Evolutionary conservation across 805 yeast species (phyloP).

Genomic region (Saccharomycopsis fermentans): DNA sequence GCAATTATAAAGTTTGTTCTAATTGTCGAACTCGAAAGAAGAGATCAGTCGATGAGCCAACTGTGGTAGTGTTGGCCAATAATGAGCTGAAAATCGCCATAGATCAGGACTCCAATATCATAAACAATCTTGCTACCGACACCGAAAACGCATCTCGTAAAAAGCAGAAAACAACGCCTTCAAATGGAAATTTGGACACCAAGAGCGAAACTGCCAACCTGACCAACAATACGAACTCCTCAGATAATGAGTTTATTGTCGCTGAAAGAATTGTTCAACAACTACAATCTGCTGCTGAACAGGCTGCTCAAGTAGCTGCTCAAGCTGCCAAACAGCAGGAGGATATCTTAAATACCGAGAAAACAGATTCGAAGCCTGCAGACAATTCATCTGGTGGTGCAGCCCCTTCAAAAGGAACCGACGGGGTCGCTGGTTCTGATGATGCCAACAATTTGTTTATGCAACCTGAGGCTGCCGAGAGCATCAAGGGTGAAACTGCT

Average conservation of each 20-base stretch:
- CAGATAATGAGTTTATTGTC: not conserved
- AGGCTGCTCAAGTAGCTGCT: slow-evolving; percentile 5
- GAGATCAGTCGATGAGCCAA: slow-evolving; percentile 17
- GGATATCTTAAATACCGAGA: slow-evolving; percentile 9
- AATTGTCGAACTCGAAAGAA: slow-evolving; percentile 46
- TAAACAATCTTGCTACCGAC: slow-evolving; percentile 1
- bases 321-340: slow-evolving; percentile 7
- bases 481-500: not conserved
- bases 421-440: not conserved
- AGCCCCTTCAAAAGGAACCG: not conserved
- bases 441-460: slow-evolving; percentile 17
- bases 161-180: slow-evolving; percentile 13
- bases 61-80: not conserved
- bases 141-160: slow-evolving; percentile 13
- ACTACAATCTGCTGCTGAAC: slow-evolving; percentile 14
- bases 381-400: not conserved
- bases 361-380: not conserved
- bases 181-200: slow-evolving; percentile 17
- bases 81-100: slow-evolving; percentile 1
- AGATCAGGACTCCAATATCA: not conserved
- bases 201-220: not conserved
- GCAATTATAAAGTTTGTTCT: slow-evolving; percentile 46
- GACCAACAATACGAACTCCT: slow-evolving; percentile 11
- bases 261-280: slow-evolving; percentile 17
- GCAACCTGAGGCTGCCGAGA: slow-evolving; percentile 16